phyloP scores from a whole-genome alignment of 1,139 yeast species.

The Lodderomyces parapsilosis region DNA sequence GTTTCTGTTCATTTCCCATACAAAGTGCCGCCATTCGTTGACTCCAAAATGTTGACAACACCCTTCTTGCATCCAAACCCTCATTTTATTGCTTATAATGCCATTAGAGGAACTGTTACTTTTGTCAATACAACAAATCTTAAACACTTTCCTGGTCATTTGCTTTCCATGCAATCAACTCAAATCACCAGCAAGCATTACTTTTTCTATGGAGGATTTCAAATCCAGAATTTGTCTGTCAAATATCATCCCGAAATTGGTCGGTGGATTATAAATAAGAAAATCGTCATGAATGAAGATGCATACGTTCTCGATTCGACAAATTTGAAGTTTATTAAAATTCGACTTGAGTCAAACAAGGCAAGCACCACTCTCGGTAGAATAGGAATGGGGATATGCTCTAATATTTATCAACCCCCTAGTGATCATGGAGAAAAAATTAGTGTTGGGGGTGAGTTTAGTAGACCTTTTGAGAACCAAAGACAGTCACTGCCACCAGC shows the following conservation, averaged over 20 bases:
- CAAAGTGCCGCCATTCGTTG: slow-evolving; percentile 42
- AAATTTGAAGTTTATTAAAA: slow-evolving; percentile 31
- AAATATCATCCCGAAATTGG: slow-evolving; percentile 23
- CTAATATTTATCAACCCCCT: slow-evolving; percentile 13
- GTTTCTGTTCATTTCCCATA: slow-evolving; percentile 41
- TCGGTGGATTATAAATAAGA: slow-evolving; percentile 39
- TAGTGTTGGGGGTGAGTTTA: background rate
- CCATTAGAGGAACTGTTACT: slow-evolving; percentile 34
- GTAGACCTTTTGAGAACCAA: slow-evolving; percentile 2
- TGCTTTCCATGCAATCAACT: slow-evolving; percentile 29
- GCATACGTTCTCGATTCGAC: slow-evolving; percentile 38
- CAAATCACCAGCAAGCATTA: slow-evolving; percentile 35
- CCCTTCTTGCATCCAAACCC: slow-evolving; percentile 35
- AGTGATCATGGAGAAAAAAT: background rate
- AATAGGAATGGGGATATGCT: slow-evolving; percentile 22
- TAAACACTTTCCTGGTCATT: slow-evolving; percentile 27
- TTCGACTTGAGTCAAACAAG: slow-evolving; percentile 22
- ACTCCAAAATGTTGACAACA: slow-evolving; percentile 31
- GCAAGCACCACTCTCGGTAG: slow-evolving; percentile 20
- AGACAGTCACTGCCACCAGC: slow-evolving; percentile 1
- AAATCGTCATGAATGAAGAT: slow-evolving; percentile 31
- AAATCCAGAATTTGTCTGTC: slow-evolving; percentile 24
- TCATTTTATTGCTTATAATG: slow-evolving; percentile 29
- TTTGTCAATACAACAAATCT: slow-evolving; percentile 25
- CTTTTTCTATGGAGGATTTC: slow-evolving; percentile 45